Evolutionary conservation across 2,329 filamentous ascomycete species (phyloP).

Genomic region (Fusarium austroafricanum): DNA sequence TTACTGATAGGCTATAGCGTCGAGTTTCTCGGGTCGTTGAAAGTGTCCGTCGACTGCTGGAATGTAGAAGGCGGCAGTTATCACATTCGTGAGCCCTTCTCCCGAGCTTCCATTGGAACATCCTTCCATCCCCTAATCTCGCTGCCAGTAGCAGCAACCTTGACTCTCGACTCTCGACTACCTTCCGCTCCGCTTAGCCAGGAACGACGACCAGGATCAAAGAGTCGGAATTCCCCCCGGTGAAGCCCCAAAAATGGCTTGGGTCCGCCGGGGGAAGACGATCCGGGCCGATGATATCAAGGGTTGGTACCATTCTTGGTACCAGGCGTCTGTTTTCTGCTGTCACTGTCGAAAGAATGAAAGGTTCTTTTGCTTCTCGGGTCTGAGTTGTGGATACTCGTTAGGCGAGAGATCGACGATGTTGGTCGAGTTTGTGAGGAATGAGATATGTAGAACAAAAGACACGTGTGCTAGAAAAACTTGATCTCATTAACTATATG

Average conservation of each 20-base stretch:
- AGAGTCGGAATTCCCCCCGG: constrained; percentile 24
- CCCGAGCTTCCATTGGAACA: constrained; percentile 23
- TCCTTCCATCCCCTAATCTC: constrained; percentile 23
- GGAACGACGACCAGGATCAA: constrained; percentile 31
- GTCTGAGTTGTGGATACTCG: constrained; percentile 26
- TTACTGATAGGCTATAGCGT: not conserved
- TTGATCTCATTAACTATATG: too few relatives aligned
- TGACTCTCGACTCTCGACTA: constrained; percentile 1
- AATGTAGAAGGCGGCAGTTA: constrained; percentile 13
- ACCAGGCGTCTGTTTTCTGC: constrained; percentile 37
- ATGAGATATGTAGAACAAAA: not conserved
- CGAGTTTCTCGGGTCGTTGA: constrained; percentile 1
- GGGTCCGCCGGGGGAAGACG: constrained; percentile 44
- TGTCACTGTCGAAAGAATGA: constrained; percentile 9
- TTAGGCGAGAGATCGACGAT: constrained; percentile 27
- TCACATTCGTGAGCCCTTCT: constrained; percentile 19
- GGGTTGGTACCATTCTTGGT: constrained; percentile 42
- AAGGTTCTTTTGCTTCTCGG: constrained; percentile 36
- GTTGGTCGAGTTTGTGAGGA: not conserved
- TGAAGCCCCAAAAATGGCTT: constrained; percentile 29
- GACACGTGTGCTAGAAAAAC: too few relatives aligned
- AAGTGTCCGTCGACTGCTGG: constrained; percentile 9
- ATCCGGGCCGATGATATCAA: constrained; percentile 46
- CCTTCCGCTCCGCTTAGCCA: constrained; percentile 36
- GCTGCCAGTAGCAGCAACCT: constrained; percentile 7